Base-by-base conservation (phyloP, 208 protist species). In the Histomonas meleagridis region DNA sequence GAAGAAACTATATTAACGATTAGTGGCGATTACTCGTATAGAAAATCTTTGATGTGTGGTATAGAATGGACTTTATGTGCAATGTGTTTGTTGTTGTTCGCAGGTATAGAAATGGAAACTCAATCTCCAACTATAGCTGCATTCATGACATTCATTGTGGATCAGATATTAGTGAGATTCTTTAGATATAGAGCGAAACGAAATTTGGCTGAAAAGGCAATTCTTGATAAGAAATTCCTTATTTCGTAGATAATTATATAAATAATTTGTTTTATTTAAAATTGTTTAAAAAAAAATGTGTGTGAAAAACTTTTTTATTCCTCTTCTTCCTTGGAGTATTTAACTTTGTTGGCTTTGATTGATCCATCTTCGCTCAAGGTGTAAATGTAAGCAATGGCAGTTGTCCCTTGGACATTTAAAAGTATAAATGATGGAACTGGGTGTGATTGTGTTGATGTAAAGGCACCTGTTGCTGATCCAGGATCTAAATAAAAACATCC, bases 401-500 rank as follows among this genome's bases (percentile, higher is more conserved):
- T 93, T n/a, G 49, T 55, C 14, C 91, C 92, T 51, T 93, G 92
- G 23, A 93, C 69, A 26, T 91, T 92, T 92, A 93, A 93, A 18
- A 93, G 35, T 26, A 93, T 90, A 40, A 93, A 93, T 49, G 70
- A 92, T 43, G 92, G 92, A 23, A 93, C 23, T n/a, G 60, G 23
- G n/a, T 65, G 3, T 65, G 7, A 14, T 40, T 78, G 14, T 4
- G 14, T 3, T n/a, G 16, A 60, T 23, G 69, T 49, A 23, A 35
- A 48, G 43, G 62, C 90, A 93, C 98, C 98, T 16, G 97, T 99
- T 32, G 97, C 97, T 48, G 97, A 98, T 38, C 98, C 98, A 14
- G 98, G 98, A 92, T 99, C 99, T 28, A 99, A 93, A 91, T 99
- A 98, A 48, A 99, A 95, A 90, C 97, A 96, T n/a, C 95, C 96